phyloP scores from a whole-genome alignment of 495 filamentous ascomycete species.

The Evansstolkia leycettana region DNA sequence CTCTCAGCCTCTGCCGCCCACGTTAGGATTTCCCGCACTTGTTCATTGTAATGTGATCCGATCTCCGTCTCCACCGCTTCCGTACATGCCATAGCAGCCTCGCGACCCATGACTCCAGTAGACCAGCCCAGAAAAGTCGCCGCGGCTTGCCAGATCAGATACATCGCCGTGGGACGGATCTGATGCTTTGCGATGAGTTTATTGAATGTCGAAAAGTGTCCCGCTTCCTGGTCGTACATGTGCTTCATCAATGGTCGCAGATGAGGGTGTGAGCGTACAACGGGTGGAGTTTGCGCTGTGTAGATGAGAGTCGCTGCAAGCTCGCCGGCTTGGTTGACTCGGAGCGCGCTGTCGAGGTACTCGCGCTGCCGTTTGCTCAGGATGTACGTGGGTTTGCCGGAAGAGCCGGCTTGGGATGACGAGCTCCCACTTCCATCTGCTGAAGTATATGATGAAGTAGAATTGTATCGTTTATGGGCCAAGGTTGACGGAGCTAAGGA shows the following conservation, averaged over 20 bases:
- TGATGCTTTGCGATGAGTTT: slow-evolving; percentile 71
- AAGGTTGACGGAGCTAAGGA: slow-evolving; percentile 29
- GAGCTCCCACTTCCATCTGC: not conserved
- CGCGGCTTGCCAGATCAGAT: slow-evolving; percentile 78
- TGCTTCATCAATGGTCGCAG: slow-evolving; percentile 84
- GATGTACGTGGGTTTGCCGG: slow-evolving; percentile 40
- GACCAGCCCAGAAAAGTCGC: slow-evolving; percentile 80
- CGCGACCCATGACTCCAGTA: slow-evolving; percentile 79
- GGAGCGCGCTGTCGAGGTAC: slow-evolving; percentile 71
- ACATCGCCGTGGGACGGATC: slow-evolving; percentile 86
- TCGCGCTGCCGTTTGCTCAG: slow-evolving; percentile 57
- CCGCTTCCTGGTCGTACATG: slow-evolving; percentile 95
- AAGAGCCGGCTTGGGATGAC: not conserved
- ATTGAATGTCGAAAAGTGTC: slow-evolving; percentile 81
- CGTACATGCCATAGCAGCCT: slow-evolving; percentile 97
- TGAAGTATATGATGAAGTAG: slow-evolving; percentile 13
- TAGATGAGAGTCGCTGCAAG: slow-evolving; percentile 82
- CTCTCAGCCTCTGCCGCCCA: slow-evolving; percentile 59
- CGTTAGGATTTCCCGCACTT: slow-evolving; percentile 65
- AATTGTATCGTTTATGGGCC: slow-evolving; percentile 15
- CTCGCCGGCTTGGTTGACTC: slow-evolving; percentile 86
- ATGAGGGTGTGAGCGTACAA: slow-evolving; percentile 68
- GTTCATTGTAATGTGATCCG: slow-evolving; percentile 87
- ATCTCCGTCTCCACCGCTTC: slow-evolving; percentile 99
- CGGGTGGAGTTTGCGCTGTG: slow-evolving; percentile 62